phyloP scores from a whole-genome alignment of 2,329 filamentous ascomycete genomes.

The Verruconis gallopava region DNA sequence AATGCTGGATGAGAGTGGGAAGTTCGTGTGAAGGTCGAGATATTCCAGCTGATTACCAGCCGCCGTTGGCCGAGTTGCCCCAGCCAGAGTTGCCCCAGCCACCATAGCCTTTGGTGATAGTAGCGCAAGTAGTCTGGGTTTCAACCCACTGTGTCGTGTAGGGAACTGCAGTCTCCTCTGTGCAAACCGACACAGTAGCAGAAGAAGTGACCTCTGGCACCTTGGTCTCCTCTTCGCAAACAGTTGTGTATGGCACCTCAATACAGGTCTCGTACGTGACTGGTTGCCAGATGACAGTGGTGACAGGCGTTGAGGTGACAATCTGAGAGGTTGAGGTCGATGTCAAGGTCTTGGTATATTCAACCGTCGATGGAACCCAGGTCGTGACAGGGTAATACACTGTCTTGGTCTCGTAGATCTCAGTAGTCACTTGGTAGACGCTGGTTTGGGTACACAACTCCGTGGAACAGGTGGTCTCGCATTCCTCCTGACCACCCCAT shows the following conservation, averaged over 20 bases:
- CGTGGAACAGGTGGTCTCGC: slow-evolving; percentile 2
- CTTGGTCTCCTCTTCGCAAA: neutral
- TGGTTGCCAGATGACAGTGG: slow-evolving; percentile 4
- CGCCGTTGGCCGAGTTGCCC: too few species aligned
- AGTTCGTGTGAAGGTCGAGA: neutral
- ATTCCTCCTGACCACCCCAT: neutral
- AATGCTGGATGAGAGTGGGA: neutral
- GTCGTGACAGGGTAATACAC: slow-evolving; percentile 4
- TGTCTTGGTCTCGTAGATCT: neutral
- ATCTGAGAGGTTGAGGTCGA: neutral
- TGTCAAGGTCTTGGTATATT: slow-evolving; percentile 4
- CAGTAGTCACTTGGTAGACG: neutral
- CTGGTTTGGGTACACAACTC: neutral
- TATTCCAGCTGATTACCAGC: neutral
- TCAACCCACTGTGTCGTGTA: slow-evolving; percentile 6
- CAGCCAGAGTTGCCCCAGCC: neutral
- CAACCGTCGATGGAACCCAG: neutral
- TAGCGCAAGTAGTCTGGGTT: slow-evolving; percentile 1
- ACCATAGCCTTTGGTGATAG: neutral
- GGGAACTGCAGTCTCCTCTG: neutral
- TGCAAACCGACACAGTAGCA: neutral
- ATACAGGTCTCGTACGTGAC: neutral
- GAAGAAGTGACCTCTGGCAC: neutral
- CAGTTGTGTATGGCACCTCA: neutral
- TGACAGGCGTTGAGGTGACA: neutral